Evolutionary conservation across 176 grass and related monocot genomes (phyloP), one percentile per base, ranked within the genome.

Genomic region (Rhipidocladum racemiflorum): DNA sequence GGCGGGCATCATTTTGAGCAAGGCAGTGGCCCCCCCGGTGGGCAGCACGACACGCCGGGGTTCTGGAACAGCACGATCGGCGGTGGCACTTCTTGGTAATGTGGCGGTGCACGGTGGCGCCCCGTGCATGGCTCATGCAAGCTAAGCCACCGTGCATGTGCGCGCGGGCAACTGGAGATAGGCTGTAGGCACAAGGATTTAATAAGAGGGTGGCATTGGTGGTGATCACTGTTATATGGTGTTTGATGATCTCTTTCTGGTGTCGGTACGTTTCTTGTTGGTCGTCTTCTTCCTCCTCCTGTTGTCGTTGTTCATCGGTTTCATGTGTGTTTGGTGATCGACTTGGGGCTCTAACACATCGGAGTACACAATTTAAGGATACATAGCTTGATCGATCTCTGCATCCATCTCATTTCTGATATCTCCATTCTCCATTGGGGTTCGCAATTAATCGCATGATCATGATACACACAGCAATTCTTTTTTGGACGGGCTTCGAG

Each of bases 51-150:
- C 84, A 61, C 88, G 65, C 78, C 78, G 30, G 88, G 84, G 39
- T 90, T 90, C 83, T 90, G 88, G 88, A 86, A 82, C 79, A 79
- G 88, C 73, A 90, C 86, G 88, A 88, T 91, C 55, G 87, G 83
- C 74, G 89, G 89, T 50, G 92, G 92, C 79, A 70, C 86, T 34
- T 84, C 92, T 32, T 94, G 92, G 92, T 94, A 87, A 91, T 65
- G 27, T 15, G 6, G 16, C 34, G 45, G 51, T 11, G 66, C 61
- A 82, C 76, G 61, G 81, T 17, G 65, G 73, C 53, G 68, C 40
- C 60, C 70, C 82, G 79, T 84, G 87, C 87, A 89, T 85, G 83
- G 65, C 77, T 85, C 88, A 77, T 72, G 65, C 60, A 72, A 51
- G 38, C 86, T 38, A 55, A 55, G 53, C 43, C 7, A 34, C 45